Evolutionary conservation across 805 yeast species (phyloP), one percentile per base, ranked within the genome.

Genomic region (Candida saitoana): DNA sequence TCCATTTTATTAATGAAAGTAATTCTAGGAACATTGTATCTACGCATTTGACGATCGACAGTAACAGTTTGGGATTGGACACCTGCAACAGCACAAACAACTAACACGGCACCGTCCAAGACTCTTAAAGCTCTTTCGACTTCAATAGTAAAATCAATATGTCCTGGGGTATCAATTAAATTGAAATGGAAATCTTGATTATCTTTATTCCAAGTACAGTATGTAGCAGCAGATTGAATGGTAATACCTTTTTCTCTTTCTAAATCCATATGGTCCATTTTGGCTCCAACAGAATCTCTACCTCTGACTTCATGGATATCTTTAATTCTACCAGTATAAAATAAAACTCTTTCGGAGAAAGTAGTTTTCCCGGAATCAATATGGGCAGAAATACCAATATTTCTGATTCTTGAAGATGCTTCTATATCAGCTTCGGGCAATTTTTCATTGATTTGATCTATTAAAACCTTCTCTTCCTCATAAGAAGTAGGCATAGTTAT

Each of bases 211-310:
- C 99, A 93, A 38, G 95, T 83, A 73, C 98, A 91, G 71, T 87
- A 93, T 2, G 99, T 93, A 27, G 99, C 99, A 49, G 99, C 99
- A 46, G 96, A 88, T 69, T 93, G 99, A 61, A 93, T 93, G 39
- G 99, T 93, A 59, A 93, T 93, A 66, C 99, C 99, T 63, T 93
- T 93, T 66, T 93, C 99, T 62, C 99, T 82, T 69, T 93, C 99
- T 52, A 93, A 75, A 55, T 93, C 99, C 99, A 93, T 93, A 47
- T 90, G 91, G 66, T 93, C 99, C 99, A 93, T 93, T 70, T 90
- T 93, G 43, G 99, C 99, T 47, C 99, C 99, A 44, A 93, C 98
- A 51, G 89, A 83, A 63, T 93, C 99, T 57, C 93, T 80, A 37
- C 99, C 99, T 63, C 99, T 77, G 36, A 87, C 97, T 66, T 90